phyloP scores from a whole-genome alignment of 2,329 filamentous ascomycete genomes.

The Purpureocillium lavendulum region DNA sequence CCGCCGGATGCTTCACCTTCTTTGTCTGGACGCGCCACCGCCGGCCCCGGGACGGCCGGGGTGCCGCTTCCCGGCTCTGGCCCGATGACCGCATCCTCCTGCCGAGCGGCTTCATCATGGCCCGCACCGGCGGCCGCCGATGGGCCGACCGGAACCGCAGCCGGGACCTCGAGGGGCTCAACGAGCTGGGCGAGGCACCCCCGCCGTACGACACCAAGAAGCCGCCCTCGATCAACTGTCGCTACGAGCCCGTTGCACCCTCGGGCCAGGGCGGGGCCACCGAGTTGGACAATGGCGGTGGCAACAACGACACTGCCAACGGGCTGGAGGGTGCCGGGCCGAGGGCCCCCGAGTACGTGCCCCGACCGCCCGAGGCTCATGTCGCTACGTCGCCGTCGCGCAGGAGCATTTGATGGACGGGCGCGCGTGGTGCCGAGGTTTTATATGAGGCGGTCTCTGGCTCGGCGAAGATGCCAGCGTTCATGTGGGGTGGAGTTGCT shows the following conservation, averaged over 20 bases:
- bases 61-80: not conserved
- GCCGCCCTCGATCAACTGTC: constrained; percentile 6
- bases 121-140: constrained; percentile 7
- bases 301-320: not conserved
- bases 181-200: constrained; percentile 57
- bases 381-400: not conserved
- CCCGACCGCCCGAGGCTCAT: not conserved
- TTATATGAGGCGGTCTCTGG: no score
- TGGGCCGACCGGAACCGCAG: constrained; percentile 17
- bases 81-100: constrained; percentile 1
- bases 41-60: not conserved
- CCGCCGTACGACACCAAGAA: constrained; percentile 46
- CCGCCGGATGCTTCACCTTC: constrained; percentile 19
- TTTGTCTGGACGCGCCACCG: constrained; percentile 7
- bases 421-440: no score
- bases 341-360: not conserved
- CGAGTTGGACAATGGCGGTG: not conserved
- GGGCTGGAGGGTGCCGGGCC: no score
- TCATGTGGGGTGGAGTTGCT: no score
- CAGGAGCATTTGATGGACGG: no score
- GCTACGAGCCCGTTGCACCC: not conserved
- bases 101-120: constrained; percentile 1
- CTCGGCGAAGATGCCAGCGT: no score
- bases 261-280: no score
- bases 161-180: constrained; percentile 43